phyloP scores from a whole-genome alignment of 2,329 filamentous ascomycete genomes.

The Diaporthe nobilis region DNA sequence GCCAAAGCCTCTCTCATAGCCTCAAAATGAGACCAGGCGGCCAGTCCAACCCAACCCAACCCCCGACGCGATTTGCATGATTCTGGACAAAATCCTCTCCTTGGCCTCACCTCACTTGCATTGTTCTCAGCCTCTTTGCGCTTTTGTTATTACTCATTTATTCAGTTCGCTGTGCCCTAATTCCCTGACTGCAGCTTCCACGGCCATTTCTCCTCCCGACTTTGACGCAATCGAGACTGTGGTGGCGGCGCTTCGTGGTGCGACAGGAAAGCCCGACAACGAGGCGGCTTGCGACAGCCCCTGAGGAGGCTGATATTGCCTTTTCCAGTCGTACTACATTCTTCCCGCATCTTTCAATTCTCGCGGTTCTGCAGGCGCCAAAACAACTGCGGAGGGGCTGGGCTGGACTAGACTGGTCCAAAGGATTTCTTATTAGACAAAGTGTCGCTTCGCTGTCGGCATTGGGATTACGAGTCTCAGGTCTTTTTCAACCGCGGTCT shows the following conservation, averaged over 20 bases:
- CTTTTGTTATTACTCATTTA: background rate
- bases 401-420: background rate
- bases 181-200: background rate
- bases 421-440: background rate
- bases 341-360: background rate
- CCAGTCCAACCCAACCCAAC: background rate
- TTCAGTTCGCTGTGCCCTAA: background rate
- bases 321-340: background rate
- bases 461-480: background rate
- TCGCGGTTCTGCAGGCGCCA: conserved; percentile 6
- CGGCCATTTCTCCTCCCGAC: background rate
- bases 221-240: background rate
- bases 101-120: background rate
- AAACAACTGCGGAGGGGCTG: background rate
- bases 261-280: conserved; percentile 2
- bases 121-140: background rate
- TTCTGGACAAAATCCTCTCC: background rate
- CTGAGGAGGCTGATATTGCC: background rate
- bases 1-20: conserved; percentile 13
- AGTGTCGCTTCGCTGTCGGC: background rate
- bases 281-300: background rate
- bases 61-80: background rate
- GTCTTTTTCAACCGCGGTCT: background rate
- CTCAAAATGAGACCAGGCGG: conserved; percentile 2
- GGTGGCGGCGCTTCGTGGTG: background rate